Conservation (phyloP, 495 filamentous ascomycete species). For the Bacidia rubella region DNA sequence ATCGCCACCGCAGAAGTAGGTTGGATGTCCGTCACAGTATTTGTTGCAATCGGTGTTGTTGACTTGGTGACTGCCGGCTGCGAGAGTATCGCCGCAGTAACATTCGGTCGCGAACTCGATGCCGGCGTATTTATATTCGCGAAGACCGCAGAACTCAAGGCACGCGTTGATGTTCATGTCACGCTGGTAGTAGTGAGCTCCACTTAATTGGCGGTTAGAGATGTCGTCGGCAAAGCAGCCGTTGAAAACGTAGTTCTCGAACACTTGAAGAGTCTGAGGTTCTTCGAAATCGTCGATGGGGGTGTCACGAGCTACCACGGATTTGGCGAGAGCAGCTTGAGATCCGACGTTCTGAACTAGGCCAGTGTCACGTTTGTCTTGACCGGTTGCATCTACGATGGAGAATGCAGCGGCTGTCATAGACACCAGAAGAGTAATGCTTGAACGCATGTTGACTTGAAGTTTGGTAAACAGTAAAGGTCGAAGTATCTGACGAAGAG, state of each 20-base stretch:
- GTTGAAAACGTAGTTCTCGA: not conserved
- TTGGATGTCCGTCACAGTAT: not conserved
- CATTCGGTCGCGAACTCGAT: not conserved
- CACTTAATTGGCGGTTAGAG: not conserved
- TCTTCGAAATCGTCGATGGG: not conserved
- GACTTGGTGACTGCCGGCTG: not conserved
- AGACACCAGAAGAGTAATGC: too few species aligned
- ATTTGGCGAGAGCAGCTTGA: not conserved
- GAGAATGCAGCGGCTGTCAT: not conserved
- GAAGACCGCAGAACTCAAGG: not conserved
- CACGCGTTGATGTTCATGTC: not conserved
- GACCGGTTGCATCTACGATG: not conserved
- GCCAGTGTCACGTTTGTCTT: not conserved
- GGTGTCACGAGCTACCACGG: not conserved
- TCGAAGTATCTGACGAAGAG: too few species aligned
- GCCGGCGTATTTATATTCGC: not conserved
- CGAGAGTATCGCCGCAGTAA: not conserved
- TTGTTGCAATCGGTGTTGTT: not conserved
- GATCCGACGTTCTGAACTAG: not conserved
- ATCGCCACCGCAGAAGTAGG: not conserved
- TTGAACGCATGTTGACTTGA: too few species aligned
- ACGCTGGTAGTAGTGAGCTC: too few species aligned
- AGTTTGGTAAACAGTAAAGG: too few species aligned
- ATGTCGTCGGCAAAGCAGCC: not conserved
- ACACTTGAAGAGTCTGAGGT: not conserved